Base-by-base conservation (phyloP, 2,329 filamentous ascomycete genomes). In the Orbilia quercus region DNA sequence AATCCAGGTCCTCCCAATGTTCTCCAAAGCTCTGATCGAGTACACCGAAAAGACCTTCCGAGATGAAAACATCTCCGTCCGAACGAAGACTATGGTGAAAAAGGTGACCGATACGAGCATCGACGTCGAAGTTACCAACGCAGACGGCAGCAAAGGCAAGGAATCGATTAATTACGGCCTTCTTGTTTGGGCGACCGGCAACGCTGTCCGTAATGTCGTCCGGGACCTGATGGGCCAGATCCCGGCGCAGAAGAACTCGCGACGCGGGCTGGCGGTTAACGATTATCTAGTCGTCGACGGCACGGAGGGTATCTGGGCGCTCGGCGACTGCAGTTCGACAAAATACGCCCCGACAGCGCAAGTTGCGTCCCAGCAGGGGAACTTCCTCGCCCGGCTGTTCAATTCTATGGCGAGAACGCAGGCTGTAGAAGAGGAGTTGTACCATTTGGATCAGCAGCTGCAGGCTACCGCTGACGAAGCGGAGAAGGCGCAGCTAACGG, bases 11-110 rank as follows among this genome's bases (percentile, higher is more conserved):
- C 87, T 99, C 76, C 95, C 95, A 79, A 96, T 93, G 86, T 99
- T 99, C 86, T 96, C 92, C 81, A 98, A 98, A 87, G 92, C 96
- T 82, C 86, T 99, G 79, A 98, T 99, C 80, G 95, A 99, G 80
- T 99, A 99, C 86, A 99, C 95, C 78, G 95, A 99, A 84, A 94
- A 93, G 82, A 97, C 94, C 50, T 96, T 99, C 85, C 95, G 96
- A 84, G 95, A 99, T 84, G 95, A 99, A 83, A 93, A 92, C 80
- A 99, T 99, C 80, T 89, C 91, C 78, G 96, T 99, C 83, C 90
- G 91, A 82, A 96, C 95, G 78, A 98, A 98, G 88, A 98, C 95
- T 77, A 96, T 96, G 89, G 95, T 99, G 81, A 98, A 98, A 87
- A 93, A 90, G 75, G 95, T 99, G 72, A 96, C 92, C 31, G 90